Conservation (phyloP, 768 basidiomycete species). For the Boletus vermiculosoides region DNA sequence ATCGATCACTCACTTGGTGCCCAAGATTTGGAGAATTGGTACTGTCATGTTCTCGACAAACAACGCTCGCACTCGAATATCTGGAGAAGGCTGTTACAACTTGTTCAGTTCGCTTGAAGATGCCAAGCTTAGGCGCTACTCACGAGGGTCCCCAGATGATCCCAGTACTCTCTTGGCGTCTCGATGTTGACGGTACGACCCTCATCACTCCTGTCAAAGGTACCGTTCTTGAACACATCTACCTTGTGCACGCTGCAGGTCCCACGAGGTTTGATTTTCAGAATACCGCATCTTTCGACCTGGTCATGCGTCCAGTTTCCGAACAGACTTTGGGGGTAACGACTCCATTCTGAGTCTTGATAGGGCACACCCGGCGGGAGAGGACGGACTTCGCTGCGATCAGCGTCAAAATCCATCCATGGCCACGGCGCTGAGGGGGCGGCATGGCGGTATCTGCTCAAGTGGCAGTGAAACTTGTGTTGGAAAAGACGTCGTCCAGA, state of each 20-base stretch:
- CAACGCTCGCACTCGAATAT: constrained; percentile 45
- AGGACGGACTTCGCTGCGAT: constrained; percentile 17
- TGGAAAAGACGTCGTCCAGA: background rate
- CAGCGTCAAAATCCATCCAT: constrained; percentile 39
- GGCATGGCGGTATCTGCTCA: constrained; percentile 36
- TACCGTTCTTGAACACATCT: constrained; percentile 20
- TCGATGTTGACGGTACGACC: constrained; percentile 5
- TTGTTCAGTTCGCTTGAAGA: background rate
- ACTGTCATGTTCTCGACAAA: constrained; percentile 54
- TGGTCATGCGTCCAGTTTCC: constrained; percentile 36
- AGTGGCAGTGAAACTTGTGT: background rate
- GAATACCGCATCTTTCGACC: constrained; percentile 31
- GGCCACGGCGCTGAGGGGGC: constrained; percentile 44
- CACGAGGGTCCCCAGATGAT: constrained; percentile 30
- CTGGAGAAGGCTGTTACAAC: constrained; percentile 27
- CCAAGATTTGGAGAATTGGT: constrained; percentile 54
- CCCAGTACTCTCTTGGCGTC: constrained; percentile 35
- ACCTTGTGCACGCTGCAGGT: constrained; percentile 25
- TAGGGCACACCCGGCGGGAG: constrained; percentile 13
- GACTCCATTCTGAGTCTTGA: constrained; percentile 21
- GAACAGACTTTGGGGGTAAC: constrained; percentile 34
- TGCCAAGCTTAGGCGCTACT: constrained; percentile 9
- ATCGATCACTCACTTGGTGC: constrained; percentile 44
- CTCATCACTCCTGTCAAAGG: constrained; percentile 11
- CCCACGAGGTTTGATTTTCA: constrained; percentile 1